These are phyloP conservation scores for Calonectria henricotiae DNA, from an alignment of 2,329 filamentous ascomycete genomes.

Conservation along the genomic window DNA sequence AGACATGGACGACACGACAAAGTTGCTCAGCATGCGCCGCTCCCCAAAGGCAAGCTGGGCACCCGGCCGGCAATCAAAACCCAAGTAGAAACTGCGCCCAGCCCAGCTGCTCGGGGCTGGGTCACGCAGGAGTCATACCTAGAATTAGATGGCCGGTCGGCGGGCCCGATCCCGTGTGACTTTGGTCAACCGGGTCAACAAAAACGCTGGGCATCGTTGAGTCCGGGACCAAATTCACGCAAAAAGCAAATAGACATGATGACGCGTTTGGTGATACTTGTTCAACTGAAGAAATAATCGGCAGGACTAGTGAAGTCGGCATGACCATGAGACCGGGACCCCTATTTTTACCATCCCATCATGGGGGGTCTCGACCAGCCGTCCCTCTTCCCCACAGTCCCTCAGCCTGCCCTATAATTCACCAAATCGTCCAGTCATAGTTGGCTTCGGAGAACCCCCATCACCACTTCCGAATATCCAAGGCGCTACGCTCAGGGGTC, in stretches of 20 bases:
- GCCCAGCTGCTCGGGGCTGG: not conserved
- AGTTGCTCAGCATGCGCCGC: not conserved
- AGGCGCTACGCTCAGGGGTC: too few relatives aligned
- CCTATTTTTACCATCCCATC: conserved; percentile 7
- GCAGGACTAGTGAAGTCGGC: conserved; percentile 12
- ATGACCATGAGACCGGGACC: conserved; percentile 7
- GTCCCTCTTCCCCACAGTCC: not conserved
- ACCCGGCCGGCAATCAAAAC: not conserved
- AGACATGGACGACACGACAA: not conserved
- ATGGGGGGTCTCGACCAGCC: not conserved
- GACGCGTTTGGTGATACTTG: conserved; percentile 15
- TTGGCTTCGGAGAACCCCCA: too few relatives aligned
- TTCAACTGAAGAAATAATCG: conserved; percentile 14
- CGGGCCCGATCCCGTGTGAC: conserved; percentile 12
- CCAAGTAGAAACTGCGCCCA: conserved; percentile 1
- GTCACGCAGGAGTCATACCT: not conserved
- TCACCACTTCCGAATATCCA: too few relatives aligned
- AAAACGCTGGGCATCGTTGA: not conserved
- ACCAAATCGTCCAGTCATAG: too few relatives aligned
- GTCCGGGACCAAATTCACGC: conserved; percentile 9
- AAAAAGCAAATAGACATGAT: conserved; percentile 11
- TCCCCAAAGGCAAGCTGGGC: not conserved
- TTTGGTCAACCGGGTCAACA: not conserved
- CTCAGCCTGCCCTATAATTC: not conserved
- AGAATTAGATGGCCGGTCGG: conserved; percentile 7